Evolutionary conservation across 768 basidiomycete species (phyloP), one percentile per base, ranked within the genome.

Genomic region (Mycena latifolia): DNA sequence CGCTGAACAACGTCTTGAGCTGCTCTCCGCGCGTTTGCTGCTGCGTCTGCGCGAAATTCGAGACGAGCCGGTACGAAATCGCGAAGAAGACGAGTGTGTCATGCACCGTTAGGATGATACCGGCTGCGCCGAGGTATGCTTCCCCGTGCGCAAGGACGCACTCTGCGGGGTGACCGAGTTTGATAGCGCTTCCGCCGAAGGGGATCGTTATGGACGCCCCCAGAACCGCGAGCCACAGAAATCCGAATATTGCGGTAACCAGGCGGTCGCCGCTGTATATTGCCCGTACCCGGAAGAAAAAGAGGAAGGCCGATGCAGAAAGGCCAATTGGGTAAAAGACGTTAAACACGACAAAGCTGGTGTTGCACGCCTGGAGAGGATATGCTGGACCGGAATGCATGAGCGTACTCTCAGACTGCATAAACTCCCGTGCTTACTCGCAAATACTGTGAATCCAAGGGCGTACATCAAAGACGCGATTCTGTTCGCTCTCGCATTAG

Each of bases 51-150:
- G 50, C n/a, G 22, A 56, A 61, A 31, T 66, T 66, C 10, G 46
- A 41, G 15, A 72, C 37, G 10, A 81, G 63, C 5, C 71, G 67
- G 65, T 70, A 75, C 9, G 79, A 76, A 7, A 79, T 77, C 20
- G 77, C 73, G 33, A 77, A 33, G 56, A 78, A 79, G 12, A 79
- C 74, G 45, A 69, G 54, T 0, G 75, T 78, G 56, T 80, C 78
- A 43, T 74, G 65, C 20, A 78, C 62, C 2, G 75, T 60, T 6
- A 70, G 59, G 5, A 65, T 56, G 46, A 77, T 72, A 0, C 65
- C 67, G 12, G 73, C 56, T 20, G 71, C 70, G 6, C 65, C 64
- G 24, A 69, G 60, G 46, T 70, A 76, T 11, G 54, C 7, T 29
- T 66, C 35, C 5, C 73, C 55, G 28, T 39, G 22, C 3, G 64